Conservation (phyloP, 2,329 filamentous ascomycete species). For the Pyricularia sp. region DNA sequence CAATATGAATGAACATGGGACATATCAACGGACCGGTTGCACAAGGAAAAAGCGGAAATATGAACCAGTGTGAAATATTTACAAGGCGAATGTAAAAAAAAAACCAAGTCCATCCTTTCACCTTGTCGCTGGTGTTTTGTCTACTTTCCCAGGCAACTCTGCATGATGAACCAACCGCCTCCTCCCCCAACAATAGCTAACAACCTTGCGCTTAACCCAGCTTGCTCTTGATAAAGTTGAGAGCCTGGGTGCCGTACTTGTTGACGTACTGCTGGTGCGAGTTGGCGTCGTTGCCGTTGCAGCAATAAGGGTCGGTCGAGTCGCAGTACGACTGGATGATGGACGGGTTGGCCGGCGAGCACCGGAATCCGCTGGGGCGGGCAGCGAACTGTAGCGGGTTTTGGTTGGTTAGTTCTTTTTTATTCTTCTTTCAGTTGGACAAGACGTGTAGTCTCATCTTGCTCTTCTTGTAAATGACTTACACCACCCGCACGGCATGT, state of each 20-base stretch:
- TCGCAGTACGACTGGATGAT: constrained; percentile 60
- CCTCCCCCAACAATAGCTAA: background rate
- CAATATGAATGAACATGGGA: too few species aligned
- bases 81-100: too few species aligned
- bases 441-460: background rate
- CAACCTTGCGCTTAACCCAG: constrained; percentile 7
- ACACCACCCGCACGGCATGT: constrained; percentile 48
- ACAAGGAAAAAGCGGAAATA: too few species aligned
- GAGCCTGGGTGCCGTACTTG: constrained; percentile 49
- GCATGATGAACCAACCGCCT: background rate
- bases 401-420: too few species aligned
- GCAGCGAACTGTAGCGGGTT: constrained; percentile 42
- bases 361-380: constrained; percentile 46
- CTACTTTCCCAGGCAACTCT: too few species aligned
- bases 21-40: too few species aligned
- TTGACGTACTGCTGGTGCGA: constrained; percentile 55
- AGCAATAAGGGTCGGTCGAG: constrained; percentile 49
- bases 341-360: constrained; percentile 34
- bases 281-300: constrained; percentile 50
- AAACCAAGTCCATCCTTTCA: too few species aligned
- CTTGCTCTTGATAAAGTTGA: constrained; percentile 45
- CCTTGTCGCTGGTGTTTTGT: too few species aligned
- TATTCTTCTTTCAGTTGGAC: too few species aligned
- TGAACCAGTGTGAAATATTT: too few species aligned
- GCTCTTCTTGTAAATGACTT: constrained; percentile 12